A percentile compares a stretch with the other conserved stretches of the same genome.
These are phyloP conservation scores for Agroathelia rolfsii DNA, from an alignment of 1,284 basidiomycete species.

Conservation along the genomic window DNA sequence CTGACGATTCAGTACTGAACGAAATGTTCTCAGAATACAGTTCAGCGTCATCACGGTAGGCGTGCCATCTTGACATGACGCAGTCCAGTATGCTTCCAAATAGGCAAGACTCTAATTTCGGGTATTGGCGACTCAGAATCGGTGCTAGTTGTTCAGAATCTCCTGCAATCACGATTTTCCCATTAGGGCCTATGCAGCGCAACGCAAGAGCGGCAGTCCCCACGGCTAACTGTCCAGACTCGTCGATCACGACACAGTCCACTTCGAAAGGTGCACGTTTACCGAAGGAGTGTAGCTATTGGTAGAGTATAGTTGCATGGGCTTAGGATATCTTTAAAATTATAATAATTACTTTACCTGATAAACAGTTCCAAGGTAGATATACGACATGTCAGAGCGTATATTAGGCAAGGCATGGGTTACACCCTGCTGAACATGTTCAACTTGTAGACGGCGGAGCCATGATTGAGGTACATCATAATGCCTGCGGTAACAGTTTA, in stretches of 20 bases:
- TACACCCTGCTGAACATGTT: constrained; percentile 29
- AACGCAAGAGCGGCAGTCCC: constrained; percentile 33
- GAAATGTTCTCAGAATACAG: too few species aligned
- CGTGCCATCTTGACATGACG: constrained; percentile 24
- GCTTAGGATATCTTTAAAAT: constrained; percentile 1
- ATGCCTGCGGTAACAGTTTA: constrained; percentile 27
- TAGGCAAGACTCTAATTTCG: constrained; percentile 26
- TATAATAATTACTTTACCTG: constrained; percentile 21
- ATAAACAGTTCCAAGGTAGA: constrained; percentile 38
- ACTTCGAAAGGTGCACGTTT: constrained; percentile 27
- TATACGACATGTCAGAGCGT: constrained; percentile 16
- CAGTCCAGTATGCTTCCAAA: constrained; percentile 40
- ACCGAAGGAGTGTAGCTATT: constrained; percentile 34
- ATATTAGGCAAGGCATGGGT: constrained; percentile 24
- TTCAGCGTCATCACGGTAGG: constrained; percentile 13
- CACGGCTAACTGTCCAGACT: constrained; percentile 39
- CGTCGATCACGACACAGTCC: constrained; percentile 35
- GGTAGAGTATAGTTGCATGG: background rate
- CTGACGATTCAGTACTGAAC: background rate
- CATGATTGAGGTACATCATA: constrained; percentile 26
- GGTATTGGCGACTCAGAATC: constrained; percentile 35
- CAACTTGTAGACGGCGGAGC: constrained; percentile 28
- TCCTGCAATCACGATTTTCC: constrained; percentile 36
- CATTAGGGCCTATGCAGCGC: constrained; percentile 25
- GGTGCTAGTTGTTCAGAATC: constrained; percentile 41